Evolutionary conservation across 768 basidiomycete species (phyloP), one percentile per base, ranked within the genome.

Genomic region (Pleurotus citrinopileatus): DNA sequence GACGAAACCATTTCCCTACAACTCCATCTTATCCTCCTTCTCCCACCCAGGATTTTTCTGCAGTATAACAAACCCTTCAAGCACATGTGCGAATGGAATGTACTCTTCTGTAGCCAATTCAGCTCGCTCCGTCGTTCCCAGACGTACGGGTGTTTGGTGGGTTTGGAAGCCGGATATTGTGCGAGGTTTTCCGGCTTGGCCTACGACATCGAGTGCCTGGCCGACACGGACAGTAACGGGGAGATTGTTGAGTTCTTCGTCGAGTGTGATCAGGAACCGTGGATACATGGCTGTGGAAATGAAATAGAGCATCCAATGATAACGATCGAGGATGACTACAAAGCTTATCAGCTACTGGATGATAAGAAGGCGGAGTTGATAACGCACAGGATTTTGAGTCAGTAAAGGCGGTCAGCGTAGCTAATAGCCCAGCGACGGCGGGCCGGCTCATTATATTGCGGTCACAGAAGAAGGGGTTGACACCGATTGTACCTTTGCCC

Each of bases 281-380:
- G 97, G 97, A 73, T 93, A 96, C 97, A 99, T 98, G 55, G 94
- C 91, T 2, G 94, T 88, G 4, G 86, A 87, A 25, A 98, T 81
- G 82, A 95, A 94, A 75, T 91, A 99, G 54, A 98, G 73, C 94
- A 98, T 97, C 97, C 97, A 99, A 71, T 98, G 97, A 60, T 91
- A 89, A 69, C 87, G 95, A 66, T 95, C 93, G 15, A 98, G 82
- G 1, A 99, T 76, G 67, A 99, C 95, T 97, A 56, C 15, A n/a
- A 57, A 53, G n/a, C 38, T 40, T 10, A 53, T 22, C 17, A 34
- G 32, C 29, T 47, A 50, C 10, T 53, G 26, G 27, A 34, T 42
- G 26, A 19, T 12, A 25, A 23, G 51, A 20, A 23, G 36, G 42
- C 10, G 23, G 15, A 34, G n/a, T n/a, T n/a, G n/a, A 42, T 36